Percentiles rank a stretch among this genome's conserved stretches.
phyloP scores from a whole-genome alignment of 1,284 basidiomycete species.

The Rhizoctonia solani region DNA sequence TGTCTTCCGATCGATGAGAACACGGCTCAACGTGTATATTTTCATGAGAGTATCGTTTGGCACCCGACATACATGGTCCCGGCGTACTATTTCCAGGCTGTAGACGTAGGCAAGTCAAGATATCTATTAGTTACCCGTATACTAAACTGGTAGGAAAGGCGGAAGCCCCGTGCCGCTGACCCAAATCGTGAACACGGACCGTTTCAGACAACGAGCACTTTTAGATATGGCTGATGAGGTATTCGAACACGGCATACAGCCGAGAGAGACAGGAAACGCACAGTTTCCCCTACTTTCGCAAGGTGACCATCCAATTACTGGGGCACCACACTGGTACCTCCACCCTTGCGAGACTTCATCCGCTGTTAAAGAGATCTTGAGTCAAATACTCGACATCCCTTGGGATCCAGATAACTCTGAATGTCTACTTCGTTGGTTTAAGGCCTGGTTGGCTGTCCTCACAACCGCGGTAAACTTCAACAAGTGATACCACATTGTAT shows the following conservation, averaged over 20 bases:
- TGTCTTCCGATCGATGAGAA: slow-evolving; percentile 42
- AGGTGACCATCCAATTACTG: slow-evolving; percentile 77
- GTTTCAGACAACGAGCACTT: slow-evolving; percentile 12
- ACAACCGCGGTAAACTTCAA: slow-evolving; percentile 61
- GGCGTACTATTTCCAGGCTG: slow-evolving; percentile 73
- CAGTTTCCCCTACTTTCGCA: slow-evolving; percentile 77
- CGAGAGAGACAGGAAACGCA: slow-evolving; percentile 41
- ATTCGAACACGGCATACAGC: background rate
- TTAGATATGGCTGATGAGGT: background rate
- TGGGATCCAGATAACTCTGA: slow-evolving; percentile 43
- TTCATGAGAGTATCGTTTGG: slow-evolving; percentile 66
- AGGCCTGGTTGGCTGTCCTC: slow-evolving; percentile 75
- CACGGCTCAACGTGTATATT: slow-evolving; percentile 24
- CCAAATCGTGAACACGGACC: background rate
- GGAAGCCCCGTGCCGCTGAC: slow-evolving; percentile 1
- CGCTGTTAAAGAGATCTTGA: slow-evolving; percentile 67
- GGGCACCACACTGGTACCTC: slow-evolving; percentile 75
- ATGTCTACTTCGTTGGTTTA: slow-evolving; percentile 56
- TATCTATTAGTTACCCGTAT: background rate
- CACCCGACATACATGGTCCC: slow-evolving; percentile 77
- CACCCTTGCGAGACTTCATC: slow-evolving; percentile 77
- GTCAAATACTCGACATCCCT: slow-evolving; percentile 48
- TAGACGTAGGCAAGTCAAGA: slow-evolving; percentile 68
- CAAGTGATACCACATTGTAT: slow-evolving; percentile 20
- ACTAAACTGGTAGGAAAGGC: background rate